Base-by-base conservation (phyloP, 1,139 yeast species). In the Scheffersomyces stambukii region DNA sequence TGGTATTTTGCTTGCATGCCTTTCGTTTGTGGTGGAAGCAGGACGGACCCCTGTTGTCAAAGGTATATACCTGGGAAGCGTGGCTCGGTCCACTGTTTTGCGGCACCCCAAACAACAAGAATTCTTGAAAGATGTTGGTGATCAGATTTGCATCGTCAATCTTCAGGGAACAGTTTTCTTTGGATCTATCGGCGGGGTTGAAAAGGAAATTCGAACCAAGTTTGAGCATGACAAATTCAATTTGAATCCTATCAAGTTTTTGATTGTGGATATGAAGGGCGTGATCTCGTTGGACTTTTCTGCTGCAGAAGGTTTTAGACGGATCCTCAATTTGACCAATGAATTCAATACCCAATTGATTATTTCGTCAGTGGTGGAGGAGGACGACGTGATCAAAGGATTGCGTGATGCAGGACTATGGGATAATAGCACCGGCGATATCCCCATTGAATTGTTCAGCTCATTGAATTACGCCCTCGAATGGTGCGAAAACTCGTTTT, bases 181-280 rank as follows among this genome's bases (percentile, higher is more conserved):
- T 58, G 98, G 98, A 2, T 85, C 96, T 0, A 88, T 91, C 53
- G 95, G 95, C 12, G 85, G 91, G 2, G 82, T 91, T 28, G 98
- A 91, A 54, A 69, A 73, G 27, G 73, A 76, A 23, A 81, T 91
- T 28, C 70, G 93, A 34, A 61, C 63, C 9, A 60, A 84, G 39
- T 75, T 86, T 43, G 86, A 81, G 24, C 70, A 71, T 18, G 72
- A 68, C n/a, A 61, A 59, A 19, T 78, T 71, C 45, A 52, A 57
- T 10, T 50, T 50, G 24, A 68, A 70, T 38, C 85, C 86, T 3
- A 77, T 91, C 42, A 77, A 84, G 42, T 91, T 80, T 52, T 62
- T 91, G 43, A 77, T 91, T 30, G 54, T 91, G 28, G 99, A 91
- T 56, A 80, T 91, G 70, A 78, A 81, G 39, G 78, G 82, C 21